Conservation (phyloP, 1,284 basidiomycete genomes). For the Cutaneotrichosporon daszewskae region DNA sequence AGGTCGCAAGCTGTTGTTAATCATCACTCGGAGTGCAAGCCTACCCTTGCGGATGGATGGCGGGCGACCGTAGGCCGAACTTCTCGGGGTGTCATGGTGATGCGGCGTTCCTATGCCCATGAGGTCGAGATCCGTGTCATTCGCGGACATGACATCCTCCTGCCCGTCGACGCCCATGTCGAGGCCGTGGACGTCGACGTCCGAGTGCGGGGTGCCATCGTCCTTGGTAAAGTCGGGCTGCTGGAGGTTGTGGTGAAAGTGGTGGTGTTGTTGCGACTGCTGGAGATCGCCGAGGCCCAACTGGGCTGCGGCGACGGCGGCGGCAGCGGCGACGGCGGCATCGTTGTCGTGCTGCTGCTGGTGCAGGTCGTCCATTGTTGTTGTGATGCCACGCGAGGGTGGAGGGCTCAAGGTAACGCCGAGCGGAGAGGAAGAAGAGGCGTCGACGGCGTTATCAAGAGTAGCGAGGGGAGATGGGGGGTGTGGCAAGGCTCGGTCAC, state of each 20-base stretch:
- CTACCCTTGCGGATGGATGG: constrained; percentile 43
- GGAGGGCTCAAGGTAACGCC: constrained; percentile 12
- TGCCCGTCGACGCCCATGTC: constrained; percentile 18
- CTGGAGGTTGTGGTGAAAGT: constrained; percentile 36
- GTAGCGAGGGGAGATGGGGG: too few relatives aligned
- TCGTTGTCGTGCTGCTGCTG: constrained; percentile 36
- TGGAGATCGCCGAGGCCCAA: constrained; percentile 24
- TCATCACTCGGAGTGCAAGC: constrained; percentile 4
- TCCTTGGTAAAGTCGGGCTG: constrained; percentile 36
- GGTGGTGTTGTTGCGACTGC: constrained; percentile 18
- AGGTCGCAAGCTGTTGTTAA: constrained; percentile 39
- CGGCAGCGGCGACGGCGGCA: constrained; percentile 34
- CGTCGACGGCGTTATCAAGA: too few relatives aligned
- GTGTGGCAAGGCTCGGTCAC: neutral
- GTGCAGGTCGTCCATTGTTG: neutral
- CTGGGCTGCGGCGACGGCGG: constrained; percentile 33
- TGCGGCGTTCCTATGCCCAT: constrained; percentile 19
- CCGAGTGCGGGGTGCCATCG: constrained; percentile 13
- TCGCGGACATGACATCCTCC: constrained; percentile 11
- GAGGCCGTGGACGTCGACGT: constrained; percentile 17
- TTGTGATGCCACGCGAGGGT: constrained; percentile 17
- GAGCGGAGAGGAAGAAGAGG: too few relatives aligned
- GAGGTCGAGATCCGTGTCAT: constrained; percentile 26
- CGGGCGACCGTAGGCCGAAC: constrained; percentile 25
- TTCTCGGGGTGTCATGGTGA: constrained; percentile 6